Base-by-base conservation (phyloP, 495 filamentous ascomycete species). In the Lichenothelia convexa region DNA sequence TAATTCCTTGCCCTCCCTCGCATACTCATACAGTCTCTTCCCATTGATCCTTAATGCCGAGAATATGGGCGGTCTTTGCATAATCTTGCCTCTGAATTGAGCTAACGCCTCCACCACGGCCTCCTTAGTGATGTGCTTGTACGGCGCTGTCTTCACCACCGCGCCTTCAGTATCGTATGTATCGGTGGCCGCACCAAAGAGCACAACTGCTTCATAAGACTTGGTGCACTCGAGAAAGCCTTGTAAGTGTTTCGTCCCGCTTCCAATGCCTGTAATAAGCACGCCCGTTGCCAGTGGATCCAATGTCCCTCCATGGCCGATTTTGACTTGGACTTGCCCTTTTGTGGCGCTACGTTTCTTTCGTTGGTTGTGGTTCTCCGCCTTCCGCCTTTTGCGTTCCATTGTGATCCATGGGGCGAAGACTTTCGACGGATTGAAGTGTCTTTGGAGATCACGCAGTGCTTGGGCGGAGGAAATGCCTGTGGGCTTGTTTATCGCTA, bases 241-340 rank as follows among this genome's bases (percentile, higher is more conserved):
- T 34, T 69, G 60, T 3, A 99, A 66, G 4, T 61, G 54, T 54
- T 94, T 95, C 9, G 91, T 99, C 11, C 85, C 91, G 36, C 70
- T 73, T 15, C 85, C 87, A 6, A 94, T 69, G 23, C 86, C 91
- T 2, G 82, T 61, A 32, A 94, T 78, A 35, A 99, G 64, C 8
- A 99, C 82, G 18, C 89, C 89, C 1, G 82, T 92, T 11, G 89
- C 89, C 44, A 94, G 68, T 2, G 89, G 89, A 48, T 99, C 89
- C 3, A 99, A 67, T 0, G 89, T 99, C 21, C 89, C 89, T 22
- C 91, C 89, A 59, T 99, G 89, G 15, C 89, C 89, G 46, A 95
- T 78, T 61, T 99, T 99, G 41, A 95, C 76, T 39, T 80, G 65
- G 5, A 78, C 41, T 0, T 65, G 57, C 23, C 59, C 46, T 29